Conservation (phyloP, 2,329 filamentous ascomycete species). For the Rachicladosporium sp. region DNA sequence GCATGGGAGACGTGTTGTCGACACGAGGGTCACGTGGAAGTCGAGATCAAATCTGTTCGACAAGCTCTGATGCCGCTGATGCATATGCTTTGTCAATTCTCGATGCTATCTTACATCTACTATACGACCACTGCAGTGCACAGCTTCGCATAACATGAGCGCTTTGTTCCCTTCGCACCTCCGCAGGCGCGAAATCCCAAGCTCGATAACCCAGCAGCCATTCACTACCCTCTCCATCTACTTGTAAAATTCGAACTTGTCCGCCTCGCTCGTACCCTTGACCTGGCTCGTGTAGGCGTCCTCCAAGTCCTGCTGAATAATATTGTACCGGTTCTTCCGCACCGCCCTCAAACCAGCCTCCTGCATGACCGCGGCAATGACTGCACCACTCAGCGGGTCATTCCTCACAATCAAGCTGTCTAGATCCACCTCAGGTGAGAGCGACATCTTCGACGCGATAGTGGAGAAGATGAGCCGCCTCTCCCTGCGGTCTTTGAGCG, state of each 20-base stretch:
- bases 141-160: too few species aligned
- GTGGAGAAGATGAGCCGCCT: constrained; percentile 92
- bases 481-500: constrained; percentile 82
- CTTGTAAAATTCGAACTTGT: constrained; percentile 86
- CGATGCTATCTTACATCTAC: too few species aligned
- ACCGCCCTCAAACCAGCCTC: constrained; percentile 90
- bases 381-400: constrained; percentile 84
- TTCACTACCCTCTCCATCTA: constrained; percentile 27
- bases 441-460: constrained; percentile 94
- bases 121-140: too few species aligned
- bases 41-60: too few species aligned
- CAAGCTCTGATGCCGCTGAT: too few species aligned
- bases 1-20: too few species aligned
- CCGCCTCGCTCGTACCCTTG: constrained; percentile 63
- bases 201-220: too few species aligned
- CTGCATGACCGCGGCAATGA: constrained; percentile 99
- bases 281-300: constrained; percentile 96
- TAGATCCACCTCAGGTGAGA: constrained; percentile 90
- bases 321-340: constrained; percentile 97
- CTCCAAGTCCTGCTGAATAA: constrained; percentile 92
- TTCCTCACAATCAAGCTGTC: constrained; percentile 95
- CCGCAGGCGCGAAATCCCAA: too few species aligned
- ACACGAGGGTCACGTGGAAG: too few species aligned
- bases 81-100: too few species aligned
- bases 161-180: too few species aligned